phyloP scores from a whole-genome alignment of 805 yeast species.

The Grigorovia transvaalensis region DNA sequence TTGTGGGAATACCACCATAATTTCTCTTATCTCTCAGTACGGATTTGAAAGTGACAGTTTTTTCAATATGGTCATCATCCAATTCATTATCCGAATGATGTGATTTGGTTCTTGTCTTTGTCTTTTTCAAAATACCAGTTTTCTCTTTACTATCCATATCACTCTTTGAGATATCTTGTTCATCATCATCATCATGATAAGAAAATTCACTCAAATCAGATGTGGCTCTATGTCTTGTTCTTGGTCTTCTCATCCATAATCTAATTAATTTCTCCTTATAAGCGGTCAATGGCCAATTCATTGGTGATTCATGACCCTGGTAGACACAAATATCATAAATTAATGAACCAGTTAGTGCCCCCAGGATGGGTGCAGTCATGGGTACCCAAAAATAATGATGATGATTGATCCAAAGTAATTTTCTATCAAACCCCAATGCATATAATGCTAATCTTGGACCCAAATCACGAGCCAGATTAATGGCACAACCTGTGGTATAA shows the following conservation, averaged over 20 bases:
- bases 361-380: slow-evolving; percentile 39
- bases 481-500: slow-evolving; percentile 45
- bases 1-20: slow-evolving; percentile 25
- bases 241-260: slow-evolving; percentile 27
- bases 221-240: slow-evolving; percentile 19
- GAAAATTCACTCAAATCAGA: slow-evolving; percentile 24
- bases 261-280: slow-evolving; percentile 8
- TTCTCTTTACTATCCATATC: slow-evolving; percentile 6
- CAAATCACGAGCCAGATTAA: slow-evolving; percentile 46
- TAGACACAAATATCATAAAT: slow-evolving; percentile 42
- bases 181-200: slow-evolving; percentile 15
- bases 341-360: slow-evolving; percentile 39
- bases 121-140: slow-evolving; percentile 3
- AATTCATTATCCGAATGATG: slow-evolving; percentile 4
- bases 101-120: slow-evolving; percentile 12
- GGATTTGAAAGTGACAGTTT: slow-evolving; percentile 25
- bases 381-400: slow-evolving; percentile 46
- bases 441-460: slow-evolving; percentile 43
- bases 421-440: slow-evolving; percentile 37
- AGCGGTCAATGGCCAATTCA: slow-evolving; percentile 32
- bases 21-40: slow-evolving; percentile 16
- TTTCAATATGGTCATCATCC: slow-evolving; percentile 14
- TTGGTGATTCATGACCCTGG: slow-evolving; percentile 43
- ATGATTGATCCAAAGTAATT: slow-evolving; percentile 30
- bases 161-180: slow-evolving; percentile 1